Conservation (phyloP, 495 filamentous ascomycete species). For the Hyaloscypha bicolor region DNA sequence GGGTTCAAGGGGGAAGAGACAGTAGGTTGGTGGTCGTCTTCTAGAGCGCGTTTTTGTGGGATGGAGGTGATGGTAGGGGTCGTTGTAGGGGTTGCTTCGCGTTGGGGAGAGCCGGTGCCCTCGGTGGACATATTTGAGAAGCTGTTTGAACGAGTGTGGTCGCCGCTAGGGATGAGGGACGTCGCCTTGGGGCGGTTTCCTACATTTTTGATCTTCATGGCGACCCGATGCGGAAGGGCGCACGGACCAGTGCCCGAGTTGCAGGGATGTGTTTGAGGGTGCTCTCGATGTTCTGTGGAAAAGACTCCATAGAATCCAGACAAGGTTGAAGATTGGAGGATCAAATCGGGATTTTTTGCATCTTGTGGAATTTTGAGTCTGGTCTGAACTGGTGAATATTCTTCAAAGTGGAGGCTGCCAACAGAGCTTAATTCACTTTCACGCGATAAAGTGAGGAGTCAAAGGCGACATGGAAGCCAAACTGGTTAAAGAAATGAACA, state of each 20-base stretch:
- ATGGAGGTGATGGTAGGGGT: conserved; percentile 43
- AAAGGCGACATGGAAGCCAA: too few species aligned
- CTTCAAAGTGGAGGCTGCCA: background rate
- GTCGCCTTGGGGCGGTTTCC: background rate
- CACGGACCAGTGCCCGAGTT: background rate
- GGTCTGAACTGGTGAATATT: background rate
- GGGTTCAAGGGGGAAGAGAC: conserved; percentile 66
- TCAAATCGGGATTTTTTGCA: background rate
- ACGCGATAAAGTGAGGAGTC: background rate
- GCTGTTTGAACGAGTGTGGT: background rate
- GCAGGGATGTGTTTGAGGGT: background rate
- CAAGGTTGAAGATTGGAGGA: background rate
- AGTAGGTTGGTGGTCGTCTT: conserved; percentile 57
- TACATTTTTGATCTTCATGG: background rate
- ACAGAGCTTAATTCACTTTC: background rate
- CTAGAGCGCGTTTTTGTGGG: conserved; percentile 59
- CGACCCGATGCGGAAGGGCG: background rate
- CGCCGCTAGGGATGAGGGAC: background rate
- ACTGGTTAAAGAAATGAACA: too few species aligned
- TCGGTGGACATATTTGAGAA: conserved; percentile 21
- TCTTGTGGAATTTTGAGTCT: background rate
- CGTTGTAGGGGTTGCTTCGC: conserved; percentile 21
- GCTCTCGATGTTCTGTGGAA: background rate
- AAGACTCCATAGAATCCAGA: background rate
- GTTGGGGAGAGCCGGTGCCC: conserved; percentile 21